Evolutionary conservation across 139 green algal species (phyloP), one percentile per base, ranked within the genome.

Genomic region (Coelastrella sp.): DNA sequence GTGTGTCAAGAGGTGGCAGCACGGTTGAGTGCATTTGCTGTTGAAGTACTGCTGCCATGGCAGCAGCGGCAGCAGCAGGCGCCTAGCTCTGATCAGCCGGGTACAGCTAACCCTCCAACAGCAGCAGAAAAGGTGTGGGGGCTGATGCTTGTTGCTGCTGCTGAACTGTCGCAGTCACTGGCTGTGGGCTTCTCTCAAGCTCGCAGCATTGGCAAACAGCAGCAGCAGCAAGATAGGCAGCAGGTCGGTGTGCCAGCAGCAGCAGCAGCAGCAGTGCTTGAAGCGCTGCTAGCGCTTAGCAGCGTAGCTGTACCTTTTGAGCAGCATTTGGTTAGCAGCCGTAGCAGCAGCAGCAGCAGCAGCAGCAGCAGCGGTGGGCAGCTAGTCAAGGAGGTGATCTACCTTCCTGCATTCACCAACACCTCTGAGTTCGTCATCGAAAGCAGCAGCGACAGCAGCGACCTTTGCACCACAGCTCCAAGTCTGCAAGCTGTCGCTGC

Each of bases 31-130:
- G 90, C 82, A 6, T 47, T 90, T n/a, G 78, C 82, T 58, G 68
- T 79, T 5, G 17, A 89, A 17, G n/a, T 61, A 56, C 91, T 92
- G 14, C 14, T 20, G 2, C 82, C 88, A 1, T 82, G 94, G 89
- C 81, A 76, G 61, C 81, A 64, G 81, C 81, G 61, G 83, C 83
- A 79, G 83, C 83, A 80, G 83, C 66, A 71, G 68, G 16, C 14
- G 54, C 4, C 57, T 68, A 58, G 13, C 22, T 54, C 79, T 84
- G 79, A 68, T 19, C 56, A 56, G 58, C 22, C 4, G 61, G 80
- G 17, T 75, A 23, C 80, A 86, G 80, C 32, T 61, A 75, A 65
- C 64, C 20, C n/a, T 22, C 11, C 65, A 23, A 10, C 81, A 76
- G 81, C 64, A 87, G 32, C 82, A 65, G 82, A 87, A 20, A 64